These are phyloP conservation scores for Cercospora sojina DNA, from an alignment of 2,329 filamentous ascomycete genomes.

Conservation along the genomic window DNA sequence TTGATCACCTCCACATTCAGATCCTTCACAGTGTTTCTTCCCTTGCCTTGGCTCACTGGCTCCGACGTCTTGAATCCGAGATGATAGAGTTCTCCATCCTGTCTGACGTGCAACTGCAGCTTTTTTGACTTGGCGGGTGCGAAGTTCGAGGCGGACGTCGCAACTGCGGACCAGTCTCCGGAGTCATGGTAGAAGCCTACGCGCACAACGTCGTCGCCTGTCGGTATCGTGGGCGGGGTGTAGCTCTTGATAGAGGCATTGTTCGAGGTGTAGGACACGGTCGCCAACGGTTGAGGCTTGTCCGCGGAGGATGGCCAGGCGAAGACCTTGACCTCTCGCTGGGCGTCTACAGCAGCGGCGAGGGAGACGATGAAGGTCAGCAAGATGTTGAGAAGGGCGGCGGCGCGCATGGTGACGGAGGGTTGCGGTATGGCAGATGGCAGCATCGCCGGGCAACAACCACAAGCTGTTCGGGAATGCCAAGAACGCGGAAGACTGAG, in stretches of 20 bases:
- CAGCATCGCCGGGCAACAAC: not conserved
- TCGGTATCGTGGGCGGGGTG: conserved; percentile 36
- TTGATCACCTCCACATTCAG: conserved; percentile 46
- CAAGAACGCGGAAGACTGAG: conserved; percentile 7
- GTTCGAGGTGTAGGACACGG: conserved; percentile 45
- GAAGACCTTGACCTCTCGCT: conserved; percentile 37
- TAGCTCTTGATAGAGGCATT: conserved; percentile 43
- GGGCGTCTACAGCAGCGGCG: conserved; percentile 27
- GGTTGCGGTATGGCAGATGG: conserved; percentile 2
- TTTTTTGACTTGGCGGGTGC: conserved; percentile 44
- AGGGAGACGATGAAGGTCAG: conserved; percentile 39
- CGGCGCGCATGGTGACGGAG: conserved; percentile 41
- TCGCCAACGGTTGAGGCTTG: conserved; percentile 44
- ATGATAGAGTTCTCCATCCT: conserved; percentile 47
- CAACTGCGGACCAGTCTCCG: conserved; percentile 46
- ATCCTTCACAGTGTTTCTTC: conserved; percentile 35
- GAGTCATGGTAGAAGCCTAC: conserved; percentile 46
- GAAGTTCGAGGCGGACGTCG: conserved; percentile 47
- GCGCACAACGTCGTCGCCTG: conserved; percentile 44
- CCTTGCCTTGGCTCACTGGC: conserved; percentile 19
- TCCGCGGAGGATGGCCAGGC: conserved; percentile 39
- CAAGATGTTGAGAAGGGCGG: conserved; percentile 39
- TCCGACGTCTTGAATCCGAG: conserved; percentile 45
- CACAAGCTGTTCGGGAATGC: conserved; percentile 1
- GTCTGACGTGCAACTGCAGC: conserved; percentile 46